Evolutionary conservation across 495 filamentous ascomycete species (phyloP).

Genomic region (Penicillium psychrofluorescens): DNA sequence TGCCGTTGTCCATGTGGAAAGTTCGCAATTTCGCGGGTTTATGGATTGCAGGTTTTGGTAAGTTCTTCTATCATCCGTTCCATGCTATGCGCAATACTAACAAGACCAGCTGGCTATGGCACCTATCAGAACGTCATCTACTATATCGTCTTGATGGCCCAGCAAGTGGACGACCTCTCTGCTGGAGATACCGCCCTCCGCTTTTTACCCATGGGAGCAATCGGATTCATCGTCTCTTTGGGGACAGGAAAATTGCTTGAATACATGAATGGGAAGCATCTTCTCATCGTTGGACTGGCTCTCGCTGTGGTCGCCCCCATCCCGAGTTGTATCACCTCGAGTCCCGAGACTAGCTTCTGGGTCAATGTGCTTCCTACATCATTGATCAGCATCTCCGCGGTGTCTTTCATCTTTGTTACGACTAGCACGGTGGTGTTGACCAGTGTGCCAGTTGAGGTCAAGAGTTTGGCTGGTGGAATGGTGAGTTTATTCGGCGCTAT

Average conservation of each 20-base stretch:
- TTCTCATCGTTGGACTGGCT: slow-evolving; percentile 20
- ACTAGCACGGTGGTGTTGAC: slow-evolving; percentile 29
- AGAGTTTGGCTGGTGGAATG: slow-evolving; percentile 30
- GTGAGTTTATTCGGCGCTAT: slow-evolving; percentile 4
- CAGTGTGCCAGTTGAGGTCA: slow-evolving; percentile 26
- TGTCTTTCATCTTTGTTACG: slow-evolving; percentile 30
- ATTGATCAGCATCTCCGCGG: slow-evolving; percentile 31
- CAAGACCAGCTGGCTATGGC: slow-evolving; percentile 23
- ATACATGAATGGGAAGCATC: slow-evolving; percentile 30
- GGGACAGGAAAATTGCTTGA: slow-evolving; percentile 29
- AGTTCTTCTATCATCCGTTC: slow-evolving; percentile 1
- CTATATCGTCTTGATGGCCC: slow-evolving; percentile 30
- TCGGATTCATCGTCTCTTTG: slow-evolving; percentile 27
- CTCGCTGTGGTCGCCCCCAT: slow-evolving; percentile 26
- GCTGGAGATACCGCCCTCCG: slow-evolving; percentile 28
- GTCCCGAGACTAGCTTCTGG: slow-evolving; percentile 21
- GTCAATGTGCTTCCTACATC: slow-evolving; percentile 28
- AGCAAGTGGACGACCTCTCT: slow-evolving; percentile 24
- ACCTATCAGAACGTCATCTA: slow-evolving; percentile 34
- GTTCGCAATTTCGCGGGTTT: slow-evolving; percentile 30
- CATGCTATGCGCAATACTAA: slow-evolving; percentile 5
- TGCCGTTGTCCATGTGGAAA: slow-evolving; percentile 29
- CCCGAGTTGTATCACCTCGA: slow-evolving; percentile 23
- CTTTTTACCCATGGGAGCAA: slow-evolving; percentile 28
- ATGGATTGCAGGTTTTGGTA: slow-evolving; percentile 33